Percentiles rank a stretch among this genome's conserved stretches.
Conservation (phyloP, 73 alveolate genomes). For the Paramecium octaurelia region DNA sequence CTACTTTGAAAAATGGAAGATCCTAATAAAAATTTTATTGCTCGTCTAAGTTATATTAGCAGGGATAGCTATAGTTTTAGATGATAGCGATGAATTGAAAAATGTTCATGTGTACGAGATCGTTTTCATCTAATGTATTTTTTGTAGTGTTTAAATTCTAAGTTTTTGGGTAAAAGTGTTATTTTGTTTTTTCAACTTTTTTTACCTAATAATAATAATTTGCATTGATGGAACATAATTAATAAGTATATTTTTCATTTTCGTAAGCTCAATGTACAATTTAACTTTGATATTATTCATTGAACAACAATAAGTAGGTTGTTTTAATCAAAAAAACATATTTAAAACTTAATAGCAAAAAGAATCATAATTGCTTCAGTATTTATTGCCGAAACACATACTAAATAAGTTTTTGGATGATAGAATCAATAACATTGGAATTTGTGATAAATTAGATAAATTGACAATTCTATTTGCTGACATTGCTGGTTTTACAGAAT, state of each 20-base stretch:
- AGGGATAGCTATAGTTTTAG: background rate
- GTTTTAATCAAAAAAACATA: conserved; percentile 6
- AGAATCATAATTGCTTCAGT: background rate
- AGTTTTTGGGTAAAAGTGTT: conserved; percentile 2
- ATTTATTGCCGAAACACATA: conserved; percentile 32
- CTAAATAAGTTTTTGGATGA: conserved; percentile 47
- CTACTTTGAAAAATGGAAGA: background rate
- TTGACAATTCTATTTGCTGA: conserved; percentile 59
- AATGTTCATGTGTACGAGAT: background rate
- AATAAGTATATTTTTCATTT: background rate
- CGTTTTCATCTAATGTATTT: background rate
- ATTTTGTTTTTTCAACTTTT: background rate
- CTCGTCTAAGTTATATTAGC: background rate
- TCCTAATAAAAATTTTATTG: background rate
- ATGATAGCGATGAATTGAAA: background rate
- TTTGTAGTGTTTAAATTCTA: background rate
- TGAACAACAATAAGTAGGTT: conserved; percentile 7
- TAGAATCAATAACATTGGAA: background rate
- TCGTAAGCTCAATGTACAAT: background rate
- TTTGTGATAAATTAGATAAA: conserved; percentile 45
- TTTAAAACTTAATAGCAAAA: background rate
- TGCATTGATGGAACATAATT: background rate
- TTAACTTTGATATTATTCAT: background rate
- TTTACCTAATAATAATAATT: background rate
- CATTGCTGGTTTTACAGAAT: conserved; percentile 63